phyloP scores from a whole-genome alignment of 805 yeast species.

The Peterozyma xylosa region DNA sequence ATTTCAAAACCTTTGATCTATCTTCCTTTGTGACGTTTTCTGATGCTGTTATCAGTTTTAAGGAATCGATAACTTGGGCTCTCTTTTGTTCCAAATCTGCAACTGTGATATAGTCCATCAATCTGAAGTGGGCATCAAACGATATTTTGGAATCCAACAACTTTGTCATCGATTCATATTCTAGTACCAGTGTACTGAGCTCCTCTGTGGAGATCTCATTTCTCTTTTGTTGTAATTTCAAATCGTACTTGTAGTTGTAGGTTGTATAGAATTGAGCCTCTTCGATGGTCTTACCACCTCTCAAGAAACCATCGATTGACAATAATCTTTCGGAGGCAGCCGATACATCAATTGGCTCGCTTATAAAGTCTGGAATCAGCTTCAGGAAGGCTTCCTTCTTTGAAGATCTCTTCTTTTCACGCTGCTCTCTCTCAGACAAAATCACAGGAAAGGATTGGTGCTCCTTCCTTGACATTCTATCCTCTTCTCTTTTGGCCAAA shows the following conservation, averaged over 20 bases:
- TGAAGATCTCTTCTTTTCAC: constrained; percentile 30
- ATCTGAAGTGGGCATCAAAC: constrained; percentile 35
- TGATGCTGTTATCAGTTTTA: constrained; percentile 21
- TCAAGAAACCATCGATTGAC: constrained; percentile 43
- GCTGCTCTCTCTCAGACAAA: constrained; percentile 27
- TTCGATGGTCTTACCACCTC: constrained; percentile 46
- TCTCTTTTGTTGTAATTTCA: constrained; percentile 30
- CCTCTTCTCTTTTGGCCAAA: constrained; percentile 51
- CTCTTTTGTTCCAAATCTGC: constrained; percentile 23
- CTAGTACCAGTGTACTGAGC: constrained; percentile 12
- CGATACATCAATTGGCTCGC: constrained; percentile 16
- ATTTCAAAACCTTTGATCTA: constrained; percentile 29
- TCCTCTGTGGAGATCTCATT: constrained; percentile 27
- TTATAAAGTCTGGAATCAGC: constrained; percentile 20
- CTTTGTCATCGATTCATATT: constrained; percentile 29
- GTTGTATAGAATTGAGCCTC: constrained; percentile 60
- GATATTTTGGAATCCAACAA: constrained; percentile 36
- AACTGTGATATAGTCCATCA: constrained; percentile 29
- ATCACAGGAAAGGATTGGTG: constrained; percentile 47
- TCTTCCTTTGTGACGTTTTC: constrained; percentile 16
- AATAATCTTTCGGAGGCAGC: constrained; percentile 47
- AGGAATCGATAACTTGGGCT: constrained; percentile 10
- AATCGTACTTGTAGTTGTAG: constrained; percentile 36
- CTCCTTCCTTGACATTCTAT: constrained; percentile 62
- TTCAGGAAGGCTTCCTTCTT: constrained; percentile 21